Evolutionary conservation across 108 stramenopile species (phyloP), one percentile per base, ranked within the genome.

Genomic region (Cyclotella distinguenda): DNA sequence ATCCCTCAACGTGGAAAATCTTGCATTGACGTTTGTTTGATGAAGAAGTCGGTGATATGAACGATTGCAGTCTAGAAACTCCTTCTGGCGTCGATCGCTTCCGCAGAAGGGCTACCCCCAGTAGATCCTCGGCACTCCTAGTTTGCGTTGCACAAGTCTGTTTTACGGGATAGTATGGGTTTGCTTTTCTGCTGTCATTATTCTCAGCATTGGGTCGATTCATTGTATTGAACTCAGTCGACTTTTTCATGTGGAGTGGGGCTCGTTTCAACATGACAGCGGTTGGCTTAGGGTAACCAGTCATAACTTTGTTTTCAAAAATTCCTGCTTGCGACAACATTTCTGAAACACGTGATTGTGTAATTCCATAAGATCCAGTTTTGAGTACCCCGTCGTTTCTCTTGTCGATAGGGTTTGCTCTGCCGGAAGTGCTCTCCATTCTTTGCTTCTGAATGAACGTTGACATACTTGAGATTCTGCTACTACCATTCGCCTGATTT

Each of bases 201-300:
- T 26, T 40, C 23, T 59, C 22, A 35, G n/a, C n/a, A n/a, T n/a
- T n/a, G n/a, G n/a, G n/a, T n/a, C n/a, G n/a, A n/a, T 33, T 36
- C 13, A 35, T 47, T n/a, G 15, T 34, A 18, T 6, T 16, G n/a
- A 15, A 49, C 16, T 8, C n/a, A 10, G 36, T 45, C 21, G 39
- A 26, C 38, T 76, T 67, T 31, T 64, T 76, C 74, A 76, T 76
- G 39, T 76, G 74, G 15, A 62, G 28, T 6, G 74, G 74, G 22
- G 66, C 74, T 43, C 43, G 55, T 56, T 53, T 50, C 36, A 74
- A n/a, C 4, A 40, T 21, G n/a, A n/a, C n/a, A n/a, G n/a, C n/a
- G n/a, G n/a, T n/a, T n/a, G n/a, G n/a, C n/a, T n/a, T n/a, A n/a
- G n/a, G n/a, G n/a, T n/a, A n/a, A n/a, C n/a, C n/a, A 34, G 5